Conservation (phyloP, 1,284 basidiomycete species). For the Ganoderma meredithae region DNA sequence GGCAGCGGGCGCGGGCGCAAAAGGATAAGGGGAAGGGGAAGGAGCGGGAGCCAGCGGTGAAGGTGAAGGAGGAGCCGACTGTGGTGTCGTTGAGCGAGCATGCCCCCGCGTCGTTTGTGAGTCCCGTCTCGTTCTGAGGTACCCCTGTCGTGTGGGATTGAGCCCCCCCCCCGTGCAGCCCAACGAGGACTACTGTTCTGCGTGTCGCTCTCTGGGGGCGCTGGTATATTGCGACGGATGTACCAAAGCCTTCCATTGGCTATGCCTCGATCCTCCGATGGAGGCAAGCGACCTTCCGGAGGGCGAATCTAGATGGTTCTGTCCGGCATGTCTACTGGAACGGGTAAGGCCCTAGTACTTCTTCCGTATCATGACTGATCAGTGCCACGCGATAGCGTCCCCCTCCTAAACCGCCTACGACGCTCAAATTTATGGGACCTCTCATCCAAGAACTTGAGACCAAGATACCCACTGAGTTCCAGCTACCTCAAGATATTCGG, state of each 20-base stretch:
- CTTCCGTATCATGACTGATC: slow-evolving; percentile 21
- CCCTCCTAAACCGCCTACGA: slow-evolving; percentile 64
- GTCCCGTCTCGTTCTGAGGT: slow-evolving; percentile 20
- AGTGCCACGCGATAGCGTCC: slow-evolving; percentile 57
- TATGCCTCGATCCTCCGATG: slow-evolving; percentile 96
- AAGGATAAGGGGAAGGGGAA: slow-evolving; percentile 72
- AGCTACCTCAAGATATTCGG: slow-evolving; percentile 89
- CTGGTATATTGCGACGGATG: slow-evolving; percentile 98
- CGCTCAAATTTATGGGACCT: slow-evolving; percentile 63
- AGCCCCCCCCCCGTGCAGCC: slow-evolving; percentile 52
- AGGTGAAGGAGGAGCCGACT: slow-evolving; percentile 76
- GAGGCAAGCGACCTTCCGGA: slow-evolving; percentile 86
- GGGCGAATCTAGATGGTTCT: slow-evolving; percentile 92
- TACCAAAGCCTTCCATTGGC: slow-evolving; percentile 94
- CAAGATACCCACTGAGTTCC: slow-evolving; percentile 82
- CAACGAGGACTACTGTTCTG: slow-evolving; percentile 96
- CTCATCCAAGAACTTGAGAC: slow-evolving; percentile 72
- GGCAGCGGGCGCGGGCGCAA: slow-evolving; percentile 31
- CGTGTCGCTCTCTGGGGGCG: slow-evolving; percentile 83
- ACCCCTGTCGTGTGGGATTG: neutral
- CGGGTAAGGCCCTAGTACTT: slow-evolving; percentile 56
- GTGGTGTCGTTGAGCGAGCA: slow-evolving; percentile 38
- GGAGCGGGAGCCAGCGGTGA: slow-evolving; percentile 62
- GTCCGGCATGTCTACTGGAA: slow-evolving; percentile 75
- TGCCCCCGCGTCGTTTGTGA: slow-evolving; percentile 37